Percentiles rank a stretch among this genome's conserved stretches.
phyloP scores from a whole-genome alignment of 306 rosid genomes.

The Carpinus viminea region DNA sequence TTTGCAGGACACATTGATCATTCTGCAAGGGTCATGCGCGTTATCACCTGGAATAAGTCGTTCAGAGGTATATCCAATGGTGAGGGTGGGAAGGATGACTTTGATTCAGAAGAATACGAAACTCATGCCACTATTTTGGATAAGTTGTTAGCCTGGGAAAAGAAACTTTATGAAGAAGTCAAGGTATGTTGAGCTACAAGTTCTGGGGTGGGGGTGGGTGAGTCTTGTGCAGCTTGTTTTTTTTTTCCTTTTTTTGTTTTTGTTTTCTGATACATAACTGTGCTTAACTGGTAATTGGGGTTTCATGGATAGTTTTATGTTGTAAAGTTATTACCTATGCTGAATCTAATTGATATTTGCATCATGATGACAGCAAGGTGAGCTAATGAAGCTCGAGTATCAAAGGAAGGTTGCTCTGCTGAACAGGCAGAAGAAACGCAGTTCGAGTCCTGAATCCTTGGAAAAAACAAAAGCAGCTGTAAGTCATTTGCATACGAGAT shows the following conservation, averaged over 20 bases:
- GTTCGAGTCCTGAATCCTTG: slow-evolving; percentile 63
- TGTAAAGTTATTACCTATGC: slow-evolving; percentile 1
- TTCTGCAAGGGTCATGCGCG: slow-evolving; percentile 84
- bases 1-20: slow-evolving; percentile 81
- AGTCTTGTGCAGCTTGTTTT: not conserved
- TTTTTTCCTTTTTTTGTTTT: not conserved
- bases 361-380: slow-evolving; percentile 69
- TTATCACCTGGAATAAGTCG: slow-evolving; percentile 79
- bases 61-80: slow-evolving; percentile 68
- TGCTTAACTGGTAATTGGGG: not conserved
- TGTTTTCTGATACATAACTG: slow-evolving; percentile 9
- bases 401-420: slow-evolving; percentile 73
- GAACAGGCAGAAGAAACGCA: slow-evolving; percentile 76
- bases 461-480: slow-evolving; percentile 87
- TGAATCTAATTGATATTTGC: not conserved
- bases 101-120: slow-evolving; percentile 73
- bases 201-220: not conserved
- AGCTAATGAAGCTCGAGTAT: slow-evolving; percentile 84
- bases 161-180: slow-evolving; percentile 88
- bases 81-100: slow-evolving; percentile 66
- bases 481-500: slow-evolving; percentile 84
- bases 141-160: slow-evolving; percentile 88
- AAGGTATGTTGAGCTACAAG: slow-evolving; percentile 46
- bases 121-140: slow-evolving; percentile 89
- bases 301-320: not conserved